Percentiles rank a stretch among this genome's conserved stretches.
These are phyloP conservation scores for Russula lepida DNA, from an alignment of 768 basidiomycete genomes.

Conservation along the genomic window DNA sequence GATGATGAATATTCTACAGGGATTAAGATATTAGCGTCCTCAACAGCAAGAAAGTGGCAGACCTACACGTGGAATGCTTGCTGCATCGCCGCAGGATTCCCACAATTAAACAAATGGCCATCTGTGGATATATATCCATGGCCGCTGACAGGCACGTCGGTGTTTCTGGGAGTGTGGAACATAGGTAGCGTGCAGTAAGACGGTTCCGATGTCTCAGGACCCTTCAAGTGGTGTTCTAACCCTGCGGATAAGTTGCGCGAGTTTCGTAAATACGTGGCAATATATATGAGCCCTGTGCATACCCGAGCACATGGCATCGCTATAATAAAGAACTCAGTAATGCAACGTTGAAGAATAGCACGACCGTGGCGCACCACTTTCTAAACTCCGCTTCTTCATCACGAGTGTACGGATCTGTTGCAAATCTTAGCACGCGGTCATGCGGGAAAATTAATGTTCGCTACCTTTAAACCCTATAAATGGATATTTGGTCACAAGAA, in stretches of 20 bases:
- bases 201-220: slow-evolving; percentile 32
- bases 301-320: slow-evolving; percentile 49
- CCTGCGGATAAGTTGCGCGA: slow-evolving; percentile 28
- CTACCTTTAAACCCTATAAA: slow-evolving; percentile 45
- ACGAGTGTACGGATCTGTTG: slow-evolving; percentile 47
- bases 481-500: not conserved
- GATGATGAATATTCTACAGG: slow-evolving; percentile 43
- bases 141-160: slow-evolving; percentile 25
- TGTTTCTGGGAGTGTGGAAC: slow-evolving; percentile 37
- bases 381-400: slow-evolving; percentile 46
- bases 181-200: slow-evolving; percentile 48
- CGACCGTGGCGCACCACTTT: slow-evolving; percentile 43
- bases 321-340: slow-evolving; percentile 18
- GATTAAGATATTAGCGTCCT: not conserved
- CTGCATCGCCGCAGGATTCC: slow-evolving; percentile 42
- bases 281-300: not conserved
- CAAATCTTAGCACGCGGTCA: not conserved
- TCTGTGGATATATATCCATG: slow-evolving; percentile 46
- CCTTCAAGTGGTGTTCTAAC: slow-evolving; percentile 37
- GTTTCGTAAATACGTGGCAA: not conserved
- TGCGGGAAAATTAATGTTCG: not conserved
- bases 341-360: not conserved
- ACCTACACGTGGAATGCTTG: slow-evolving; percentile 56
- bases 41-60: not conserved
- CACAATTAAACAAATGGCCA: slow-evolving; percentile 47